phyloP scores from a whole-genome alignment of 1,139 yeast genomes.

The Neolecta irregularis region DNA sequence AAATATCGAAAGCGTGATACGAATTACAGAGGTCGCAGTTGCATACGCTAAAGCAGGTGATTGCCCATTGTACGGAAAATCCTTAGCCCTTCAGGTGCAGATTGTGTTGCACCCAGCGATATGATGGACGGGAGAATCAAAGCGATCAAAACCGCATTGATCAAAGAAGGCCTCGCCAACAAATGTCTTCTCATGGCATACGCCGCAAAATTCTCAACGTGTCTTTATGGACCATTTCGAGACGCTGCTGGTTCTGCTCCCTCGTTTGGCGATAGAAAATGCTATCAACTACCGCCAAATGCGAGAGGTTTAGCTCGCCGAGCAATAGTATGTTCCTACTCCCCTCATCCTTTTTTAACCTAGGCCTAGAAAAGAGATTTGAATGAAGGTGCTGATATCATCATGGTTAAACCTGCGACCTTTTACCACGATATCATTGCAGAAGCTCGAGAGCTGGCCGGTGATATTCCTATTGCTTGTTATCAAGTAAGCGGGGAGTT shows the following conservation, averaged over 20 bases:
- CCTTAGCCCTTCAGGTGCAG: no score
- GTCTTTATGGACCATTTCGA: conserved; percentile 89
- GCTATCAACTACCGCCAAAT: conserved; percentile 86
- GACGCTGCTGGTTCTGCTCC: conserved; percentile 95
- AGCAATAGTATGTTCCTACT: conserved; percentile 44
- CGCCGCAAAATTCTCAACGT: conserved; percentile 85
- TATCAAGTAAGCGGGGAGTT: conserved; percentile 96
- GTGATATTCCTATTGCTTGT: conserved; percentile 79
- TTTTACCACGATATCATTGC: conserved; percentile 81
- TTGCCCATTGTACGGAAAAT: no score
- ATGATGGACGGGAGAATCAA: conserved; percentile 93
- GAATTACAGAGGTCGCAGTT: conserved; percentile 89
- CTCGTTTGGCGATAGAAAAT: conserved; percentile 76
- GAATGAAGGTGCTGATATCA: conserved; percentile 88
- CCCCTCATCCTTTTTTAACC: neutral
- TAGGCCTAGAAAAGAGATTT: conserved; percentile 33
- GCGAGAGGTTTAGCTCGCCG: conserved; percentile 90
- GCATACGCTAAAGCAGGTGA: conserved; percentile 92
- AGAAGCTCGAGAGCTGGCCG: conserved; percentile 72
- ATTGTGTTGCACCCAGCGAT: conserved; percentile 88
- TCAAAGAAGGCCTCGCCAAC: conserved; percentile 75
- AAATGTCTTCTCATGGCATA: conserved; percentile 82
- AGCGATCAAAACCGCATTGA: conserved; percentile 74
- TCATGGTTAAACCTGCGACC: conserved; percentile 93
- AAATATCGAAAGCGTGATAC: conserved; percentile 55